Evolutionary conservation across 495 filamentous ascomycete genomes (phyloP), one percentile per base, ranked within the genome.

Genomic region (Penicillium dipodomyicola): DNA sequence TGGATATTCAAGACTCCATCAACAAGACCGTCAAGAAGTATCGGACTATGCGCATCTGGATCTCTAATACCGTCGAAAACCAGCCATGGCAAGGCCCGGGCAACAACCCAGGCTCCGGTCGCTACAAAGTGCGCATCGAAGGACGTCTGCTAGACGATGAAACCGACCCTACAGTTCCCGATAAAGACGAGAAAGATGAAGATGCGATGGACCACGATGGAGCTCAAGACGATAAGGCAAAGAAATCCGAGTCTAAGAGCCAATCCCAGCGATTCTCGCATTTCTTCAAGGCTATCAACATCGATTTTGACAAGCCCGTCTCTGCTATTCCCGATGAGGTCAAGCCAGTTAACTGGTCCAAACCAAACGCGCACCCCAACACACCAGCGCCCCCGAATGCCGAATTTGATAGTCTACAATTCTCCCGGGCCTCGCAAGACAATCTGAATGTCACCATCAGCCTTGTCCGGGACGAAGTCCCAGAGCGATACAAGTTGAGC

Each of bases 1-100:
- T 97, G 57, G 94, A 99, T 70, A 87, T 96, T 49, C 82, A 89
- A 52, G 93, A 96, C 64, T 86, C 87, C 15, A 82, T 93, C 35
- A 89, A 84, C 70, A 84, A 89, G 52, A 87, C 87, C 52, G 77
- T 86, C 47, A 92, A 94, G 82, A 84, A 89, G 48, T 86, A 87
- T 71, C 87, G 87, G 65, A 96, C 89, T 20, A 75, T 99, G 69
- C 87, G 91, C 59, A 85, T 99, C 54, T 97, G 92, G 91, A 87
- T 99, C 59, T 91, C 88, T 66, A 99, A 99, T 69, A 96, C 92
- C 1, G 89, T 87, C 22, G 92, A 97, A 72, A 88, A 89, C 63
- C 95, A 97, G 72, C 87, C 89, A 17, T 97, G 95, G 95, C 95
- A 97, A 32, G 60, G 57, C 15, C 50, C 67, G n/a, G 68, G 69